phyloP scores from a whole-genome alignment of 2,329 filamentous ascomycete species.

The Aureobasidium sp. region DNA sequence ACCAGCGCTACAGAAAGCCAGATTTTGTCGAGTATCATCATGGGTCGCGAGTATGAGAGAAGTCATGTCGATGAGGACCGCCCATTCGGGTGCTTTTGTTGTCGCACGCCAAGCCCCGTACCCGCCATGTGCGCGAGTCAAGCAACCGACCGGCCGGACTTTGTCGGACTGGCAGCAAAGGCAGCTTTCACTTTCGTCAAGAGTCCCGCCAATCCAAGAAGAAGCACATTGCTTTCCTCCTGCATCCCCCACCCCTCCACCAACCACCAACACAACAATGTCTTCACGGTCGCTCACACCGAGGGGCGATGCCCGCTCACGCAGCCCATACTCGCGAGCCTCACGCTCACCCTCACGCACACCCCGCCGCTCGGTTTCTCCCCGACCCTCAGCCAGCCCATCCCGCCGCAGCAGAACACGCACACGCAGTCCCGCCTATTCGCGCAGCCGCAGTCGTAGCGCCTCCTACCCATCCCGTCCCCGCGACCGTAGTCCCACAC shows the following conservation, averaged over 20 bases:
- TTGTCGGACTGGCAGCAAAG: background rate
- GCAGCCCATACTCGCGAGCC: constrained; percentile 1
- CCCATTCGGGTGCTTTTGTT: constrained; percentile 11
- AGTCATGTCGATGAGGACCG: background rate
- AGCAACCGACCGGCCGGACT: background rate
- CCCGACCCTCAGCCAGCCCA: constrained; percentile 9
- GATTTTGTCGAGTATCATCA: constrained; percentile 19
- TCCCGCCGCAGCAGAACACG: constrained; percentile 10
- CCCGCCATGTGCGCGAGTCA: constrained; percentile 4
- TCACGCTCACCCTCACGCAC: background rate
- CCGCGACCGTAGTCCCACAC: constrained; percentile 10
- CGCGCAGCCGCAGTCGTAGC: constrained; percentile 8
- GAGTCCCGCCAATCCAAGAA: too few relatives aligned
- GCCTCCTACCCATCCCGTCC: background rate
- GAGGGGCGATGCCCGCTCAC: background rate
- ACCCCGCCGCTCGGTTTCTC: constrained; percentile 13
- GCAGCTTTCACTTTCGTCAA: constrained; percentile 8
- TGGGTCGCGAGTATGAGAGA: constrained; percentile 2
- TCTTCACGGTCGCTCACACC: constrained; percentile 9
- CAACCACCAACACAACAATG: constrained; percentile 1
- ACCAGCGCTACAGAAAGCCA: constrained; percentile 23
- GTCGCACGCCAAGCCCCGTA: background rate
- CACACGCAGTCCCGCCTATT: constrained; percentile 6
- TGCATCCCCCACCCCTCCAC: background rate
- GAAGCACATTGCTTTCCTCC: background rate